phyloP scores from a whole-genome alignment of 2,329 filamentous ascomycete genomes.

The Sporothrix schenckii region DNA sequence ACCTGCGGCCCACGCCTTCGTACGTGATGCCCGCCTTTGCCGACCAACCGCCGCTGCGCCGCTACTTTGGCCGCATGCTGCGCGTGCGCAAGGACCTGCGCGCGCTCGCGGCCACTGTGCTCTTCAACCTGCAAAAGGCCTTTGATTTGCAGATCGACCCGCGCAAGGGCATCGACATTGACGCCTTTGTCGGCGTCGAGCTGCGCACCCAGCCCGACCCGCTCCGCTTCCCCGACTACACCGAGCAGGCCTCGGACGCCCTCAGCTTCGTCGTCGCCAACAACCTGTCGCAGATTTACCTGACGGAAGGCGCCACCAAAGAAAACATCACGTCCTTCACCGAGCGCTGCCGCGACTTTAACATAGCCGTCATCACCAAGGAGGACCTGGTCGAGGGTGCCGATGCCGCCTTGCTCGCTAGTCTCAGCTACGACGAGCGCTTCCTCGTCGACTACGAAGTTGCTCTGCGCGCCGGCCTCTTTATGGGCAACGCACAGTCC shows the following conservation, averaged over 20 bases:
- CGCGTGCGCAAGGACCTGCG: conserved; percentile 44
- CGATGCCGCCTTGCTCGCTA: conserved; percentile 44
- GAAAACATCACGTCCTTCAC: conserved; percentile 45
- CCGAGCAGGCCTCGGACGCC: conserved; percentile 42
- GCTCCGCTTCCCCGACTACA: conserved; percentile 39
- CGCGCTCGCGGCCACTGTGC: conserved; percentile 43
- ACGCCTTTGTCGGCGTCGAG: conserved; percentile 44
- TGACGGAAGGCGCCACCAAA: conserved; percentile 48
- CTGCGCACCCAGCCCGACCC: conserved; percentile 45
- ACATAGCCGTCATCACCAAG: conserved; percentile 49
- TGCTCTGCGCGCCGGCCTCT: conserved; percentile 48
- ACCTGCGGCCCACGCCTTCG: conserved; percentile 39
- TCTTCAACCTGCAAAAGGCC: conserved; percentile 41
- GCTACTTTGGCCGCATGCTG: conserved; percentile 47
- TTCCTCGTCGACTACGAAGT: conserved; percentile 57
- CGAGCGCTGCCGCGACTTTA: conserved; percentile 43
- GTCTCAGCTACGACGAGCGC: conserved; percentile 53
- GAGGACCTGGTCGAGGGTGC: conserved; percentile 47
- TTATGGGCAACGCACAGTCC: conserved; percentile 51
- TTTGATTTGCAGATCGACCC: conserved; percentile 39
- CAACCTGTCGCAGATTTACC: conserved; percentile 46
- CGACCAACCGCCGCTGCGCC: conserved; percentile 41
- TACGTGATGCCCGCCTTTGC: conserved; percentile 43
- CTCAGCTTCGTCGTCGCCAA: conserved; percentile 40
- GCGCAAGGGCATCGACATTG: conserved; percentile 36